These are phyloP conservation scores for Trichoderma brevicompactum DNA, from an alignment of 2,329 filamentous ascomycete genomes.

Conservation along the genomic window DNA sequence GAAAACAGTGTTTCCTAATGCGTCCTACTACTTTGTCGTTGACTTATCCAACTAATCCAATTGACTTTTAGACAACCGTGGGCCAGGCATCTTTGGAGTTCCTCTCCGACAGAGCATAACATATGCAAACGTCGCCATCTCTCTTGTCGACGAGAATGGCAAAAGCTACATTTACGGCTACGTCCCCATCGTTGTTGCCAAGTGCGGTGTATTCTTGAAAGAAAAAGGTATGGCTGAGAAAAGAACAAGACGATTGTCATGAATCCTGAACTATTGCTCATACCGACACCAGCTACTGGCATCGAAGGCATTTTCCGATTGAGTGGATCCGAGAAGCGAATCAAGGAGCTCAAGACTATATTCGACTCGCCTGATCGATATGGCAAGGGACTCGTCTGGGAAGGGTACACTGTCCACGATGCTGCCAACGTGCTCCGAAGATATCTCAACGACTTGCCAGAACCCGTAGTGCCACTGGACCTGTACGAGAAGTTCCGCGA, in stretches of 20 bases:
- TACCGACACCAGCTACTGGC: constrained; percentile 71
- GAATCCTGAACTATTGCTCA: constrained; percentile 30
- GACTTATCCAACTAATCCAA: not conserved
- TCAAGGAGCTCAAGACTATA: constrained; percentile 89
- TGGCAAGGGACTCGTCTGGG: constrained; percentile 96
- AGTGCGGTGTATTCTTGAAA: constrained; percentile 96
- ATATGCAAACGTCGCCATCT: constrained; percentile 98
- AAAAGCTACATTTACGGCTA: constrained; percentile 98
- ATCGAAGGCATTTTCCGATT: constrained; percentile 96
- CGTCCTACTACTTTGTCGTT: not conserved
- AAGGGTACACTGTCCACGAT: constrained; percentile 97
- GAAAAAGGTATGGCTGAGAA: constrained; percentile 78
- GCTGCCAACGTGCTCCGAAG: constrained; percentile 93
- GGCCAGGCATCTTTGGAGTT: constrained; percentile 89
- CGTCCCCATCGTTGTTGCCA: constrained; percentile 96
- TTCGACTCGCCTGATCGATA: constrained; percentile 96
- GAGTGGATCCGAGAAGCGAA: constrained; percentile 94
- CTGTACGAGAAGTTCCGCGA: constrained; percentile 91
- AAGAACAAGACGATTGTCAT: not conserved
- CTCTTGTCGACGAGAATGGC: constrained; percentile 87
- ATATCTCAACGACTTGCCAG: constrained; percentile 94
- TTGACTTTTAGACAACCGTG: constrained; percentile 49
- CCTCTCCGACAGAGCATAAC: constrained; percentile 92
- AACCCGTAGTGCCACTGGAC: constrained; percentile 93
- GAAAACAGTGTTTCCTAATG: not conserved